phyloP scores from a whole-genome alignment of 176 grass and related monocot species.

The Aegilops speltoides region DNA sequence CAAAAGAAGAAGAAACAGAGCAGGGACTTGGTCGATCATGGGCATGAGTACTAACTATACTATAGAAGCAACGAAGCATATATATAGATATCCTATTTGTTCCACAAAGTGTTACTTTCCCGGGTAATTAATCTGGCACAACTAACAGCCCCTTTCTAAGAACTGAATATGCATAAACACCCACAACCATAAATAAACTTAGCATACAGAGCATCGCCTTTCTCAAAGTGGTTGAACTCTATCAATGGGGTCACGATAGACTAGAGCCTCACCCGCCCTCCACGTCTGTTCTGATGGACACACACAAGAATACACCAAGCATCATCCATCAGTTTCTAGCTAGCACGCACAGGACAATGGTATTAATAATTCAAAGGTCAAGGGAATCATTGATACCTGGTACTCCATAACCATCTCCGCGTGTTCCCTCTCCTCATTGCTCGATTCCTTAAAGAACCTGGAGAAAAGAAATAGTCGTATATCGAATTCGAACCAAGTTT shows the following conservation, averaged over 20 bases:
- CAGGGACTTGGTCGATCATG: too few relatives aligned
- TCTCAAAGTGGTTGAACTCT: slow-evolving; percentile 89
- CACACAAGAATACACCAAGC: neutral
- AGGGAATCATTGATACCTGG: slow-evolving; percentile 40
- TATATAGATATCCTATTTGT: too few relatives aligned
- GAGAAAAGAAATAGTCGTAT: neutral
- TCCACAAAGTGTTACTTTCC: neutral
- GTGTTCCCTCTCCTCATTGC: slow-evolving; percentile 68
- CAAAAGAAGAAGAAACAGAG: too few relatives aligned
- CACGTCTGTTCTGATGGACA: slow-evolving; percentile 51
- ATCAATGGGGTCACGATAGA: slow-evolving; percentile 46
- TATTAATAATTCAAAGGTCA: neutral
- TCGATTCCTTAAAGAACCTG: slow-evolving; percentile 94
- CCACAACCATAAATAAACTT: slow-evolving; percentile 17
- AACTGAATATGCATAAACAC: neutral
- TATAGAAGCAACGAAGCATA: too few relatives aligned
- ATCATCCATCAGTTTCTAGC: neutral
- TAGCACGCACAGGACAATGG: neutral
- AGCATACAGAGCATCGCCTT: slow-evolving; percentile 91
- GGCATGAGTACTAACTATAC: too few relatives aligned
- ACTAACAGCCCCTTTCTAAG: neutral
- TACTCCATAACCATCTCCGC: slow-evolving; percentile 88
- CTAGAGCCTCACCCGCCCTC: slow-evolving; percentile 39
- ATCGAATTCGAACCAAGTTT: neutral
- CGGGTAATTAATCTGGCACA: neutral